A percentile compares a stretch with the other conserved stretches of the same genome.
Evolutionary conservation across 257 asterid species (phyloP).

Genomic region (Solanum ossicruentum): DNA sequence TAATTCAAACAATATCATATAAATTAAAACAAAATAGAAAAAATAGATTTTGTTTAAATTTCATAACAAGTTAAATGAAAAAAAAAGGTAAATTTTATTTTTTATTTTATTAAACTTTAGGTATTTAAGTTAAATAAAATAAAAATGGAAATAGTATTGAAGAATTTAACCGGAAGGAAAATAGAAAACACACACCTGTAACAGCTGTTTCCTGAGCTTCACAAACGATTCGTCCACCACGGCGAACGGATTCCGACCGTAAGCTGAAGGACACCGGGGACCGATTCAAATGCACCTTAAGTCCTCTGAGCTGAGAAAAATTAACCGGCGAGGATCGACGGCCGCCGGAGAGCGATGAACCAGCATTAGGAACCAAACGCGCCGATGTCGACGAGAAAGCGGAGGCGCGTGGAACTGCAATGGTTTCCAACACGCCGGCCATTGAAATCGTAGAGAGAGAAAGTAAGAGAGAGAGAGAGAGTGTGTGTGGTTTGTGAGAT

Average conservation of each 20-base stretch:
- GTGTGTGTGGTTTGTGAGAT: conserved; percentile 11
- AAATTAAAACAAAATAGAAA: too few relatives aligned
- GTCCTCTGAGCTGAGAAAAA: conserved; percentile 48
- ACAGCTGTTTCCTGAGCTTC: conserved; percentile 71
- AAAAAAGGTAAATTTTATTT: too few relatives aligned
- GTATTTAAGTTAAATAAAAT: too few relatives aligned
- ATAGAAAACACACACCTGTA: conserved; percentile 23
- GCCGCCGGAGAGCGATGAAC: conserved; percentile 4
- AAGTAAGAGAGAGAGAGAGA: not conserved
- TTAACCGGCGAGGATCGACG: conserved; percentile 24
- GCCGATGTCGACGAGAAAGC: conserved; percentile 31
- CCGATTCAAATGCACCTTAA: conserved; percentile 41
- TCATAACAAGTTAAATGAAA: too few relatives aligned
- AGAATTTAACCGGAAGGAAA: not conserved
- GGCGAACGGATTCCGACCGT: conserved; percentile 15
- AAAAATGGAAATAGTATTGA: not conserved
- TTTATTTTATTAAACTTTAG: too few relatives aligned
- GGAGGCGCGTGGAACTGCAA: conserved; percentile 55
- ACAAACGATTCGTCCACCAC: conserved; percentile 52
- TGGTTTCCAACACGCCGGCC: conserved; percentile 66
- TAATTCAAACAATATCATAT: too few relatives aligned
- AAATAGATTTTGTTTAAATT: too few relatives aligned
- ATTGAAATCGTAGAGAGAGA: conserved; percentile 22
- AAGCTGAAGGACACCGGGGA: conserved; percentile 24
- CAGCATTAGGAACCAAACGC: conserved; percentile 30